Evolutionary conservation across 2,329 filamentous ascomycete genomes (phyloP), one percentile per base, ranked within the genome.

Genomic region (Dryadomyces quercus-mongolicae): DNA sequence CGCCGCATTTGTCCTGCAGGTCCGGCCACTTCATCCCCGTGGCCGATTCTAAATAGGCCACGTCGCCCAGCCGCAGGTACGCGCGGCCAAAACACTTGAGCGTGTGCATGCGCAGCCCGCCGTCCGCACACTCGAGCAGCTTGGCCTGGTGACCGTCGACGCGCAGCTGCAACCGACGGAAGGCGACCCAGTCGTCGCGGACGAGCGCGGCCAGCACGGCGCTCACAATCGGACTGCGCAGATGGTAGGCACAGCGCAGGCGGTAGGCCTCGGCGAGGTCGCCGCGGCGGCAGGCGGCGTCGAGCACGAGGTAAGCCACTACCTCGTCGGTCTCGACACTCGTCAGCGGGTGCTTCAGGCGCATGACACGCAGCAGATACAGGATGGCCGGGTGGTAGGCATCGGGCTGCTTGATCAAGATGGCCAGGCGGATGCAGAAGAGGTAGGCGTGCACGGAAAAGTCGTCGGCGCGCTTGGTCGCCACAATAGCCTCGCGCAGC

Each of bases 371-470:
- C 13, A 98, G 74, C 2, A 96, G 77, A 62, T 95, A 82, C 43
- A 86, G 77, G 21, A 97, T 80, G 1, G 92, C 89, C 0, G 92
- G 89, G 59, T 92, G 85, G 67, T 97, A 98, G 1, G 90, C 90
- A 61, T 95, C 88, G 61, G 85, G 86, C 61, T 94, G 85, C 59
- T 84, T 82, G 55, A 86, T 82, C 38, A 95, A 78, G 58, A 98
- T 84, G 22, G 87, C 84, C 25, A 91, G 76, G 54, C 91, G 85
- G 62, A 95, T 88, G 62, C 88, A 89, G 74, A 97, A 97, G 58
- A 95, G 82, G 69, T 97, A 95, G 16, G 84, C 88, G 61, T 90
- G 84, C n/a, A 86, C 82, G 1, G 92, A 84, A 68, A 98, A 98
- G 52, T 80, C 74, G 64, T 95, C 87, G 40, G 76, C 73, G 20